Evolutionary conservation across 345 rosid genomes (phyloP).

Genomic region (Raphanus raphanistrum): DNA sequence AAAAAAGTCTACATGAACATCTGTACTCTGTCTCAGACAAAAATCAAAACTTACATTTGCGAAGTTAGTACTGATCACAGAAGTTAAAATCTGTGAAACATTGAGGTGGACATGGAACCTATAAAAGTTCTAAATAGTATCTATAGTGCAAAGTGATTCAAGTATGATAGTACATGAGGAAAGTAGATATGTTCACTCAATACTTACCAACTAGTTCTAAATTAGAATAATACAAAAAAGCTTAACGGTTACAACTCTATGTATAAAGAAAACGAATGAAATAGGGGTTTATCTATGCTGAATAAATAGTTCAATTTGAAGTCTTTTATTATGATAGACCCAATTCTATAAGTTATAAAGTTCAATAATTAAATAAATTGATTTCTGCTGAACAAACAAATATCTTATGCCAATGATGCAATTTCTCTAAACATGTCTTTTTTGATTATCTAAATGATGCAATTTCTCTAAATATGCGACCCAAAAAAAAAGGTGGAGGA

Average conservation of each 20-base stretch:
- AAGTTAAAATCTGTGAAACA: neutral
- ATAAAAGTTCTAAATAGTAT: neutral
- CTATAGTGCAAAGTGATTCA: neutral
- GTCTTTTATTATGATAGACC: too few relatives aligned
- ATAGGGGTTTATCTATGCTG: neutral
- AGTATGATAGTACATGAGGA: neutral
- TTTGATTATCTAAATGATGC: too few relatives aligned
- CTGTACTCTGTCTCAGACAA: neutral
- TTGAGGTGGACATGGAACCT: neutral
- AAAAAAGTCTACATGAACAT: neutral
- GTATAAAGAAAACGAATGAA: neutral
- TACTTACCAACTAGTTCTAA: neutral
- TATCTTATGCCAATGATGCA: neutral
- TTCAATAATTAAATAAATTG: too few relatives aligned
- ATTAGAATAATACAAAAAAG: neutral
- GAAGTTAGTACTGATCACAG: slow-evolving; percentile 12
- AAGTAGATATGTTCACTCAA: neutral
- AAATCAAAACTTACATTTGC: neutral
- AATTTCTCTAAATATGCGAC: neutral
- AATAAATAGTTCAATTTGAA: neutral
- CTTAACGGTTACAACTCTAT: neutral
- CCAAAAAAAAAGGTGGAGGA: neutral
- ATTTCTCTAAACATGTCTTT: neutral
- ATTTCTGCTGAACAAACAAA: neutral
- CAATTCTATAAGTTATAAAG: too few relatives aligned